Evolutionary conservation across 2,329 filamentous ascomycete species (phyloP).

Genomic region (Neonectria ditissima): DNA sequence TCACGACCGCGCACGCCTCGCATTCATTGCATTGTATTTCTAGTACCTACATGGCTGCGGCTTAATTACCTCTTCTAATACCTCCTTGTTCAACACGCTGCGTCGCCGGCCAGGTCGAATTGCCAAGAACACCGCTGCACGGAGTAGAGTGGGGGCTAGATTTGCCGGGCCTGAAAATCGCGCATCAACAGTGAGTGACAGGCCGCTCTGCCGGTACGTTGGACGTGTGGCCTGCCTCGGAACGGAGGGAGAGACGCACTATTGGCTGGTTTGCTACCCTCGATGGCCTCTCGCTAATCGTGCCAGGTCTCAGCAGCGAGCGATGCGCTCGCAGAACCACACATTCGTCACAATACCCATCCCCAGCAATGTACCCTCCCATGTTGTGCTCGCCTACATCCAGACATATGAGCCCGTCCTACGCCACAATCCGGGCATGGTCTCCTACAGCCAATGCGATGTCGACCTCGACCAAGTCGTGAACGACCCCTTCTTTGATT

Average conservation of each 20-base stretch:
- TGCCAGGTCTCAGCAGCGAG: constrained; percentile 18
- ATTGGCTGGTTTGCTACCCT: not conserved
- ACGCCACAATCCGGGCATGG: constrained; percentile 53
- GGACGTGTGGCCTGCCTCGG: not conserved
- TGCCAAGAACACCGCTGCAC: not conserved
- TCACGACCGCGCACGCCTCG: no score
- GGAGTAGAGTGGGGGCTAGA: not conserved
- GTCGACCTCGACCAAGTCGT: constrained; percentile 48
- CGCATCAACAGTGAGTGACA: not conserved
- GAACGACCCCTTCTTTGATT: constrained; percentile 55
- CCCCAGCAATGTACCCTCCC: constrained; percentile 51
- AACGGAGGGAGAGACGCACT: not conserved
- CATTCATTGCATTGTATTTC: not conserved
- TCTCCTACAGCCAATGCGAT: constrained; percentile 48
- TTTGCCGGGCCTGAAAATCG: not conserved
- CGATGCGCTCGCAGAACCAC: constrained; percentile 47
- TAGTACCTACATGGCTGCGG: not conserved
- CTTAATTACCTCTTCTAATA: not conserved
- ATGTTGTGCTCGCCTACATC: constrained; percentile 51
- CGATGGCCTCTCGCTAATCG: not conserved
- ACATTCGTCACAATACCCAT: constrained; percentile 56
- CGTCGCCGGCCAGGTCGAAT: not conserved
- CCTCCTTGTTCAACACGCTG: not conserved
- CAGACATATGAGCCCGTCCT: constrained; percentile 56
- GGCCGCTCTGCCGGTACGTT: not conserved